Base-by-base conservation (phyloP, 2,329 filamentous ascomycete species). In the Fusarium heterosporum region DNA sequence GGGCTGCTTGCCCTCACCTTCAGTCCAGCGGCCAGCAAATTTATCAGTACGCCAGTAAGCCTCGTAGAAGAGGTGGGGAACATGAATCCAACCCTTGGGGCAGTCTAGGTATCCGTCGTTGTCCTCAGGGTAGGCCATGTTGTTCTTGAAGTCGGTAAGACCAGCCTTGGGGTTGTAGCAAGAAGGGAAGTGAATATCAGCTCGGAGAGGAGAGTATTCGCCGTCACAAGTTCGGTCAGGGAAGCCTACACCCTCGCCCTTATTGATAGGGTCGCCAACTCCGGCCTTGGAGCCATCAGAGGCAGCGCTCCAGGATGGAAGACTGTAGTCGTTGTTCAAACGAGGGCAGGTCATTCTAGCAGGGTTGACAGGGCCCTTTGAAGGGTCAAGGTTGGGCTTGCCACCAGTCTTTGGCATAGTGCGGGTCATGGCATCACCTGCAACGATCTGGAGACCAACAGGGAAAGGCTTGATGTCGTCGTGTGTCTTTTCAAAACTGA, bases 391-490 rank as follows among this genome's bases (percentile, higher is more conserved):
- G 68, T 87, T 83, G 63, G 74, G 64, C 38, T 71, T 81, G 50
- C 83, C 83, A 38, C 85, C 85, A 48, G 80, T 81, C 39, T 78
- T 75, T n/a, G 88, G 88, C 64, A 85, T 84, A 19, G 84, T 80
- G 54, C 90, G 86, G 60, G 83, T 81, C 73, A 75, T 82, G 13
- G 87, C 78, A 72, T 92, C 83, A 49, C 92, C 92, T 61, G 84
- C 87, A 55, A 94, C 72, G 82, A 95, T 92, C 74, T 89, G 87
- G 69, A 95, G 84, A 19, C 89, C 90, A 11, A 83, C 74, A 12
- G 91, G 92, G 80, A 93, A 94, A 14, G 90, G 83, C 70, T 85
- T 83, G 74, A 93, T 85, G 25, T 88, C 82, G 71, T 93, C 89
- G 66, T 89, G 84, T 69, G 87, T 86, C 41, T 80, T 72, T 69